Conservation (phyloP, 768 basidiomycete species). For the Trichaptum fuscoviolaceum region DNA sequence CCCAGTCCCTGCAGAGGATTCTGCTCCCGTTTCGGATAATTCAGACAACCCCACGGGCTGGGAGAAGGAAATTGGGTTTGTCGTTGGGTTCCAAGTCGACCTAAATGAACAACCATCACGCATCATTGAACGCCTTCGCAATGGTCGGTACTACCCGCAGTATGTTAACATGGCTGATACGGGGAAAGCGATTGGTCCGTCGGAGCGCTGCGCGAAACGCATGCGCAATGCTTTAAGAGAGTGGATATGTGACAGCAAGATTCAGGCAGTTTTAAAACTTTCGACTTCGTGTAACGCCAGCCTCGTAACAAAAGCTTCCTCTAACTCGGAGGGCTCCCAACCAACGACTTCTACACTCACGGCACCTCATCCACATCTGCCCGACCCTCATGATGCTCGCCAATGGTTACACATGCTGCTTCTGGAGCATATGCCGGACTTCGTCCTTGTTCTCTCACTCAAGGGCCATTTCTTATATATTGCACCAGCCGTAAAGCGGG, state of each 20-base stretch:
- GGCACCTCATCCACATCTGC: slow-evolving; percentile 11
- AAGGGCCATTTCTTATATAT: slow-evolving; percentile 93
- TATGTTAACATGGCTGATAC: slow-evolving; percentile 27
- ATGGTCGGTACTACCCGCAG: slow-evolving; percentile 73
- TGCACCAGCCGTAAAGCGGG: slow-evolving; percentile 69
- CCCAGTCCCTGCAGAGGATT: slow-evolving; percentile 64
- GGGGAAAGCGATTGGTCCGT: slow-evolving; percentile 17
- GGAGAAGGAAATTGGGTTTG: slow-evolving; percentile 66
- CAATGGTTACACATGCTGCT: slow-evolving; percentile 53
- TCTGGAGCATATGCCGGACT: slow-evolving; percentile 65
- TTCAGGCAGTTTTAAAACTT: not conserved
- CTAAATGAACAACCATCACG: slow-evolving; percentile 80
- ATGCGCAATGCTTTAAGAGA: not conserved
- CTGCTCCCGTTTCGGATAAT: slow-evolving; percentile 23
- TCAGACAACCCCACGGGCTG: slow-evolving; percentile 37
- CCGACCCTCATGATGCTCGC: slow-evolving; percentile 31
- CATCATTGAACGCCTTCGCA: slow-evolving; percentile 72
- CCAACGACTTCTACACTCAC: slow-evolving; percentile 16
- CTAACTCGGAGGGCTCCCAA: slow-evolving; percentile 17
- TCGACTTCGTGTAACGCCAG: not conserved
- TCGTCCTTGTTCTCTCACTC: slow-evolving; percentile 85
- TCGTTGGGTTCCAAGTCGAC: slow-evolving; percentile 96
- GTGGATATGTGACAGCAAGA: not conserved
- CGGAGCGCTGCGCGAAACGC: slow-evolving; percentile 47
- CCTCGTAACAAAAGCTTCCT: slow-evolving; percentile 10